Evolutionary conservation across 805 yeast species (phyloP), one percentile per base, ranked within the genome.

Genomic region (Kuraishia hungarica): DNA sequence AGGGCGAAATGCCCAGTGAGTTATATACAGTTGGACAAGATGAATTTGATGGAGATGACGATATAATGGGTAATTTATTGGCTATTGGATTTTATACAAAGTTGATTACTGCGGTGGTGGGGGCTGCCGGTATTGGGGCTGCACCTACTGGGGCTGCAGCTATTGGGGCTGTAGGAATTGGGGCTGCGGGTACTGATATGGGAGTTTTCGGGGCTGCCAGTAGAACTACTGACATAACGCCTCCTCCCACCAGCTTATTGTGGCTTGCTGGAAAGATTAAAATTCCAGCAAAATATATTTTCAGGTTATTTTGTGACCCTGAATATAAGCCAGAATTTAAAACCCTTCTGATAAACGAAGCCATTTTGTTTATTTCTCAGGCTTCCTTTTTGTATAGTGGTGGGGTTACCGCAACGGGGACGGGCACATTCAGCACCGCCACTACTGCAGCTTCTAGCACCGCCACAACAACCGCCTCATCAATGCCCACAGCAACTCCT

Each of bases 51-150:
- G 51, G 49, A 13, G 59, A 62, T 4, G 62, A 65, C 43, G 78
- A 73, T 55, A 51, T 68, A 1, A 56, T 73, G 11, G 60, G 68
- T 17, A 60, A 61, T 47, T 56, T 69, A 2, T 65, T 65, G 51
- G 55, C 62, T 19, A 56, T 73, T 3, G 64, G 64, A 4, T 67
- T 66, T 52, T 73, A 72, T 58, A 59, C 59, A 29, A 63, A 63
- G 23, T 39, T 71, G n/a, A 50, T 71, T 54, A 58, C 20, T 28
- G 51, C 21, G 50, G 60, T 7, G 39, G 47, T 39, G 48, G n/a
- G 48, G 59, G 20, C 48, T 53, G 47, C 20, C 7, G 23, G 28
- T 13, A 7, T 23, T 19, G 23, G n/a, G 54, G 54, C 29, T 52
- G 51, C 39, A 19, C 8, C 23, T 39, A 2, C 20, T 52, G 17